phyloP scores from a whole-genome alignment of 169 alveolate genomes.

The Cryptosporidium tyzzeri region DNA sequence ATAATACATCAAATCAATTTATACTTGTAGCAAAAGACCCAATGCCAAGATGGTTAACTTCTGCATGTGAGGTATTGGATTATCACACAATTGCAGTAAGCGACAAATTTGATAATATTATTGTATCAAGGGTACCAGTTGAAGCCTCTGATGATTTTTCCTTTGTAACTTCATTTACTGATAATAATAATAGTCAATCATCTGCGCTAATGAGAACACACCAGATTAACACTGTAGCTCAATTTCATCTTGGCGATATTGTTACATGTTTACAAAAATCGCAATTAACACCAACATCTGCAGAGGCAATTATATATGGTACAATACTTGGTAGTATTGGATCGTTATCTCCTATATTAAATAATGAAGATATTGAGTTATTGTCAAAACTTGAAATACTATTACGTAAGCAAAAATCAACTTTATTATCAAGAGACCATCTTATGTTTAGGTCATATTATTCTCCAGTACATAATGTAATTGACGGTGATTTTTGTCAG shows the following conservation, averaged over 20 bases:
- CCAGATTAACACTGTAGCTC: slow-evolving; percentile 87
- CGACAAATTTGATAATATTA: slow-evolving; percentile 94
- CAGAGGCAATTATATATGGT: slow-evolving; percentile 93
- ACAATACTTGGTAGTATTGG: slow-evolving; percentile 97
- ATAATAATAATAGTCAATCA: neutral
- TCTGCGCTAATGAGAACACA: slow-evolving; percentile 26
- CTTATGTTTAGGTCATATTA: slow-evolving; percentile 87
- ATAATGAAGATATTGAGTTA: slow-evolving; percentile 90
- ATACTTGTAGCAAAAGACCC: slow-evolving; percentile 91
- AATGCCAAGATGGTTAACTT: slow-evolving; percentile 95
- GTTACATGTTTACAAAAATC: slow-evolving; percentile 94
- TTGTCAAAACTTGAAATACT: slow-evolving; percentile 69
- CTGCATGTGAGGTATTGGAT: slow-evolving; percentile 92
- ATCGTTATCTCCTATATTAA: slow-evolving; percentile 94
- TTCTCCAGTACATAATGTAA: slow-evolving; percentile 90
- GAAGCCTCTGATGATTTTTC: slow-evolving; percentile 54
- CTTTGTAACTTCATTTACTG: slow-evolving; percentile 22
- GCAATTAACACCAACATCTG: slow-evolving; percentile 87
- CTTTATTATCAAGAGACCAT: slow-evolving; percentile 86
- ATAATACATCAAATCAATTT: slow-evolving; percentile 83
- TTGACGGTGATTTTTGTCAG: slow-evolving; percentile 98
- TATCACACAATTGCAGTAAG: slow-evolving; percentile 93
- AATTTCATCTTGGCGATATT: slow-evolving; percentile 97
- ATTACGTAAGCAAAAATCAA: slow-evolving; percentile 18
- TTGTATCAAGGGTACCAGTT: slow-evolving; percentile 88